Evolutionary conservation across 306 rosid genomes (phyloP).

Genomic region (Comarum palustre): DNA sequence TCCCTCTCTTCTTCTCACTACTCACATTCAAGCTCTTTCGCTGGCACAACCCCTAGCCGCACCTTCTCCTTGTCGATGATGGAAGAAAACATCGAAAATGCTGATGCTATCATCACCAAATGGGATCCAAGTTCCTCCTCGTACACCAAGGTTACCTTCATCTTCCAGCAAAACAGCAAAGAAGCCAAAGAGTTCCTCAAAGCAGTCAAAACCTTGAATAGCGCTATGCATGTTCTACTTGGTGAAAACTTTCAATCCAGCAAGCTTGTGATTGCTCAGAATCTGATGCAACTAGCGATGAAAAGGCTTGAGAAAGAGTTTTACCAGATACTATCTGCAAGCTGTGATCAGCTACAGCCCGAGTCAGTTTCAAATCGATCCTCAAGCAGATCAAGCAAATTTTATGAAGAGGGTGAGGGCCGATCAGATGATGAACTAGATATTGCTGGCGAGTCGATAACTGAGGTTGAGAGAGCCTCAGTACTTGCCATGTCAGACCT

Average conservation of each 20-base stretch:
- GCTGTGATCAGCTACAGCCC: slow-evolving; percentile 33
- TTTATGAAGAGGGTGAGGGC: slow-evolving; percentile 16
- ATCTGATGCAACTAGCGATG: slow-evolving; percentile 53
- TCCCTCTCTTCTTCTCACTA: slow-evolving; percentile 18
- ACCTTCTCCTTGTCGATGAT: slow-evolving; percentile 19
- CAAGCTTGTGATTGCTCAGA: slow-evolving; percentile 43
- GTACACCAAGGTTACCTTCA: slow-evolving; percentile 30
- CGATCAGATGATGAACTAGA: slow-evolving; percentile 24
- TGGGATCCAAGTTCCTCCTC: slow-evolving; percentile 40
- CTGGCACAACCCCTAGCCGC: slow-evolving; percentile 7
- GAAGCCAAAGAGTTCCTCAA: slow-evolving; percentile 40
- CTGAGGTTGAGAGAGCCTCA: slow-evolving; percentile 30
- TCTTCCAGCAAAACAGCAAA: slow-evolving; percentile 37
- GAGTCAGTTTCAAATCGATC: slow-evolving; percentile 38
- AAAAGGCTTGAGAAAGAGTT: slow-evolving; percentile 47
- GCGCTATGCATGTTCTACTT: slow-evolving; percentile 36
- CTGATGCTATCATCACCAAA: slow-evolving; percentile 38
- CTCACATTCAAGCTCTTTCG: slow-evolving; percentile 15
- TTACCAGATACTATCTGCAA: slow-evolving; percentile 35
- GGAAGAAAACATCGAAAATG: slow-evolving; percentile 36
- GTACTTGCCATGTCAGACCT: slow-evolving; percentile 35
- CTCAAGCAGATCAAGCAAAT: slow-evolving; percentile 22
- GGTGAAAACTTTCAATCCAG: slow-evolving; percentile 19
- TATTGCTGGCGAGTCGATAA: slow-evolving; percentile 17
- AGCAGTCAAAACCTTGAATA: slow-evolving; percentile 29